phyloP scores from a whole-genome alignment of 805 yeast species.

The Ogataea pilisensis region DNA sequence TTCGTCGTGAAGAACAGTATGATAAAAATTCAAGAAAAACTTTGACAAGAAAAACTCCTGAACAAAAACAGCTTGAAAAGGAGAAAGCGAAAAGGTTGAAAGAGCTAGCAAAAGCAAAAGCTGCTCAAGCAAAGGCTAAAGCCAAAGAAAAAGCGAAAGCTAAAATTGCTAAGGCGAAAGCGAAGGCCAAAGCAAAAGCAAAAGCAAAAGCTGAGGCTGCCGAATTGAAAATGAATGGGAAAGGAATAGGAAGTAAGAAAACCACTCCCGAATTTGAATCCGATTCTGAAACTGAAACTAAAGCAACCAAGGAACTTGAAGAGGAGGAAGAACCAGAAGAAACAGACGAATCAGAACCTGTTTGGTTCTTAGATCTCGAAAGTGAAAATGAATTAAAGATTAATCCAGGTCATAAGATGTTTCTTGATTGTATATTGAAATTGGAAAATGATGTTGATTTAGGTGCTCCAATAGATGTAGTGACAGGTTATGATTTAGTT shows the following conservation, averaged over 20 bases:
- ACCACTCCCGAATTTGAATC: background rate
- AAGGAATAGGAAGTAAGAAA: background rate
- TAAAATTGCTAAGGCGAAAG: constrained; percentile 2
- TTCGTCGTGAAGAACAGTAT: background rate
- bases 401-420: constrained; percentile 15
- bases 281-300: background rate
- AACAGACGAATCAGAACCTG: constrained; percentile 7
- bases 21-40: constrained; percentile 1
- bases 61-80: background rate
- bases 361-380: constrained; percentile 23
- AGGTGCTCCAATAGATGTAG: constrained; percentile 12
- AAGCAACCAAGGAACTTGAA: constrained; percentile 1
- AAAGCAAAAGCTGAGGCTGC: background rate
- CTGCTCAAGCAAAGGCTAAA: background rate
- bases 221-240: constrained; percentile 1
- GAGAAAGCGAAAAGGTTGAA: constrained; percentile 8
- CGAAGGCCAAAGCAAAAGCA: background rate
- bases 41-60: background rate
- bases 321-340: constrained; percentile 2
- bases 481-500: constrained; percentile 19
- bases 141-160: constrained; percentile 6
- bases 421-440: constrained; percentile 20
- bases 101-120: constrained; percentile 2
- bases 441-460: constrained; percentile 12
- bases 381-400: constrained; percentile 13